phyloP scores from a whole-genome alignment of 768 basidiomycete species.

The Suillus tomentosus region DNA sequence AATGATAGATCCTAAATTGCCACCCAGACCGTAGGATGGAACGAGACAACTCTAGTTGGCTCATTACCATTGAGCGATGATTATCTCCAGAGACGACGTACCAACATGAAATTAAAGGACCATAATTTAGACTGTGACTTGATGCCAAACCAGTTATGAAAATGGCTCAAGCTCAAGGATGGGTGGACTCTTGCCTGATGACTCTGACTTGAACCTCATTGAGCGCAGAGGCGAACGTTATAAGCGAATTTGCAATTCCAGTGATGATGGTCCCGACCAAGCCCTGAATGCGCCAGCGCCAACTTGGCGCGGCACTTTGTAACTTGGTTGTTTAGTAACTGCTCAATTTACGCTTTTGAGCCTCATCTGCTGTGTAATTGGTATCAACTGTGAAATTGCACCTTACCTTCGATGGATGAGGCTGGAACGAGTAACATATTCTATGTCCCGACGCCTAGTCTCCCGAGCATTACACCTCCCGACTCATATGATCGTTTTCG shows the following conservation, averaged over 20 bases:
- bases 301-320: background rate
- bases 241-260: background rate
- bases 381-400: background rate
- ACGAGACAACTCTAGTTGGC: background rate
- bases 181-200: background rate
- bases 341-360: background rate
- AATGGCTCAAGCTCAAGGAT: background rate
- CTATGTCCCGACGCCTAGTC: slow-evolving; percentile 24
- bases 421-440: slow-evolving; percentile 14
- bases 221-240: background rate
- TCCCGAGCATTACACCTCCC: slow-evolving; percentile 38
- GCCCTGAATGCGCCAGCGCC: background rate
- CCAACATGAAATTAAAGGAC: background rate
- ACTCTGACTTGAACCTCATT: too few relatives aligned
- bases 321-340: background rate
- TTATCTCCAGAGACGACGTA: background rate
- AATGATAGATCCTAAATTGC: background rate
- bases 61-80: background rate
- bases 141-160: background rate
- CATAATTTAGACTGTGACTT: background rate
- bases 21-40: background rate
- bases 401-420: background rate
- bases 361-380: background rate
- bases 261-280: background rate
- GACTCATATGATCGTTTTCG: slow-evolving; percentile 57